Percentiles rank a stretch among this genome's conserved stretches.
phyloP scores from a whole-genome alignment of 495 filamentous ascomycete genomes.

The Aspergillus taichungensis region DNA sequence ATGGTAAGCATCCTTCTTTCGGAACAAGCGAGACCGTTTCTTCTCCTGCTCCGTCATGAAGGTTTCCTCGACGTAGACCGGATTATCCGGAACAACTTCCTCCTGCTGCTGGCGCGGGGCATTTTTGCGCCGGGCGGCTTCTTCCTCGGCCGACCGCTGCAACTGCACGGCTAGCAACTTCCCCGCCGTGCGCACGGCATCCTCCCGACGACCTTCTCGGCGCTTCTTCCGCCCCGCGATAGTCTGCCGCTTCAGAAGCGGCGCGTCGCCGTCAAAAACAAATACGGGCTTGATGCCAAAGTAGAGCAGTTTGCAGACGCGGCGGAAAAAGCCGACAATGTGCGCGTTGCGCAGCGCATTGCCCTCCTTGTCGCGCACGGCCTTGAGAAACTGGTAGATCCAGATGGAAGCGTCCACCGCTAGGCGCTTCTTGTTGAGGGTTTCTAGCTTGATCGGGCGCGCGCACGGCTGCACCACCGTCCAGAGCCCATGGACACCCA shows the following conservation, averaged over 20 bases:
- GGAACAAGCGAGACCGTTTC: constrained; percentile 65
- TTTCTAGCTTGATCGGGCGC: constrained; percentile 77
- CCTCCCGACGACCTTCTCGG: constrained; percentile 81
- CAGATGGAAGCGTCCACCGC: constrained; percentile 97
- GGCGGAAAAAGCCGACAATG: constrained; percentile 92
- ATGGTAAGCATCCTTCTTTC: constrained; percentile 89
- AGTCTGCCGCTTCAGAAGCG: constrained; percentile 82
- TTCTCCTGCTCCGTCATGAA: constrained; percentile 73
- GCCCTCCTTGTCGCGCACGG: constrained; percentile 95
- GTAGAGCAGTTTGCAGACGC: constrained; percentile 94
- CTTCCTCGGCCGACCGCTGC: constrained; percentile 79
- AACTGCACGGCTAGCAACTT: constrained; percentile 88
- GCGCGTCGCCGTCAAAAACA: constrained; percentile 95
- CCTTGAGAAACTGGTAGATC: constrained; percentile 99
- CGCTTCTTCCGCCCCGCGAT: constrained; percentile 68
- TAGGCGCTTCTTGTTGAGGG: constrained; percentile 87
- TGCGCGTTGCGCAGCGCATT: constrained; percentile 94
- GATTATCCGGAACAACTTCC: constrained; percentile 58
- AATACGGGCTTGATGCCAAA: constrained; percentile 96
- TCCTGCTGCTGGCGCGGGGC: constrained; percentile 39
- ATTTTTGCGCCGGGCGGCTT: constrained; percentile 53
- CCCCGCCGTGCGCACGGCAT: constrained; percentile 84
- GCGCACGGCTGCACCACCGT: constrained; percentile 87
- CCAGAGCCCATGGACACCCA: constrained; percentile 99
- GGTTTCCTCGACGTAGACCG: constrained; percentile 84